Conservation (phyloP, 495 filamentous ascomycete species). For the Aspergillus ellipticus region DNA sequence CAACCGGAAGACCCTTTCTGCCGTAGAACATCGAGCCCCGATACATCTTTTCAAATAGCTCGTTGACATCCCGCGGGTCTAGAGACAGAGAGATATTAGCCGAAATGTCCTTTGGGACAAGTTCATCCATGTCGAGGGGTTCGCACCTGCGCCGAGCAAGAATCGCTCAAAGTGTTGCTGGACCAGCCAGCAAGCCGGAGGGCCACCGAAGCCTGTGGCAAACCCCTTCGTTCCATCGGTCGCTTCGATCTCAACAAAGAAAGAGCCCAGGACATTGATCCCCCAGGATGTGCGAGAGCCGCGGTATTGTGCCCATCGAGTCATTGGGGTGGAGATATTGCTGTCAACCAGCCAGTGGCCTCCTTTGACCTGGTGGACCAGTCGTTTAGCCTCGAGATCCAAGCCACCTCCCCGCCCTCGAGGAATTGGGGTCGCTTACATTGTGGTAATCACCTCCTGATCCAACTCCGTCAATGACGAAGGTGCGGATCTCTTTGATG, state of each 20-base stretch:
- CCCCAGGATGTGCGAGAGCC: constrained; percentile 88
- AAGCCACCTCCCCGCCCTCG: background rate
- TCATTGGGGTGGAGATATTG: constrained; percentile 88
- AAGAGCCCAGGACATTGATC: constrained; percentile 91
- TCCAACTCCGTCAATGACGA: constrained; percentile 79
- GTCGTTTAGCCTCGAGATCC: background rate
- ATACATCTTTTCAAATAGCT: constrained; percentile 94
- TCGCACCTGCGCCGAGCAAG: constrained; percentile 68
- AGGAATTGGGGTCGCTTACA: constrained; percentile 36
- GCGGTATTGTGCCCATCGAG: constrained; percentile 80
- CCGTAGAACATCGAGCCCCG: constrained; percentile 93
- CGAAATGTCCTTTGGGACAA: background rate
- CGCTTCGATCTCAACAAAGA: constrained; percentile 88
- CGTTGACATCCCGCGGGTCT: constrained; percentile 85
- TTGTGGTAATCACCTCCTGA: constrained; percentile 95
- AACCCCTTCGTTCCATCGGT: constrained; percentile 88
- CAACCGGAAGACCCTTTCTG: constrained; percentile 82
- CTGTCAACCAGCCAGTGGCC: constrained; percentile 92
- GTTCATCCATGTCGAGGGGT: no score
- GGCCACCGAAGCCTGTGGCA: constrained; percentile 89
- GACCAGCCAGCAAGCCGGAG: constrained; percentile 88
- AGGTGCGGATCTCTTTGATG: constrained; percentile 79
- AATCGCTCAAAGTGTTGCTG: constrained; percentile 90
- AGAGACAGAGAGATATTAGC: background rate
- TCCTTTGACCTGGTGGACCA: constrained; percentile 56